Percentiles rank a stretch among this genome's conserved stretches.
These are phyloP conservation scores for Platanthera zijinensis DNA, from an alignment of 106 monocot genomes.

Conservation along the genomic window DNA sequence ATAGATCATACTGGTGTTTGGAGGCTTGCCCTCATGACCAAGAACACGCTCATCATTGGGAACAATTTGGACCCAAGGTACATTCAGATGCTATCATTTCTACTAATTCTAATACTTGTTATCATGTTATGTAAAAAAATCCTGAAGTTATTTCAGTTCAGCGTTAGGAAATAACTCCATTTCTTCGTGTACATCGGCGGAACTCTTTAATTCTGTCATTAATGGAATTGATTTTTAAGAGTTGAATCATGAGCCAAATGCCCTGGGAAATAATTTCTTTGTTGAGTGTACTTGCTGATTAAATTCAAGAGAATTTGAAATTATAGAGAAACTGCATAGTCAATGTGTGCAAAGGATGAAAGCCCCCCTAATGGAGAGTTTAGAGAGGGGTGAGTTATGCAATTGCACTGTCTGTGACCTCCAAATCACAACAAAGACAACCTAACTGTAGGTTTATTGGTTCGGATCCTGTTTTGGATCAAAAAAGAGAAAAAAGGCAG, in stretches of 20 bases:
- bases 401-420: not conserved
- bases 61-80: constrained; percentile 57
- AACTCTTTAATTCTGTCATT: not conserved
- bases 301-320: not conserved
- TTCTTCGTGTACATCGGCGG: not conserved
- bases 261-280: not conserved
- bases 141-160: not conserved
- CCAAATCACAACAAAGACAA: not conserved
- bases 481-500: no score
- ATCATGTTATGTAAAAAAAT: not conserved
- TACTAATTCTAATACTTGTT: not conserved
- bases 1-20: constrained; percentile 24
- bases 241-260: not conserved
- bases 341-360: not conserved
- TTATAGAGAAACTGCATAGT: not conserved
- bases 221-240: not conserved
- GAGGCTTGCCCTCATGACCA: constrained; percentile 55
- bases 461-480: no score
- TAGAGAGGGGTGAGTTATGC: not conserved
- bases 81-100: not conserved
- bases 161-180: not conserved
- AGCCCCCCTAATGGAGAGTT: not conserved
- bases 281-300: not conserved
- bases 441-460: not conserved
- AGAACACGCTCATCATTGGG: constrained; percentile 39